Percentiles rank a stretch among this genome's conserved stretches.
phyloP scores from a whole-genome alignment of 139 green algal genomes.

The Micractinium sp. region DNA sequence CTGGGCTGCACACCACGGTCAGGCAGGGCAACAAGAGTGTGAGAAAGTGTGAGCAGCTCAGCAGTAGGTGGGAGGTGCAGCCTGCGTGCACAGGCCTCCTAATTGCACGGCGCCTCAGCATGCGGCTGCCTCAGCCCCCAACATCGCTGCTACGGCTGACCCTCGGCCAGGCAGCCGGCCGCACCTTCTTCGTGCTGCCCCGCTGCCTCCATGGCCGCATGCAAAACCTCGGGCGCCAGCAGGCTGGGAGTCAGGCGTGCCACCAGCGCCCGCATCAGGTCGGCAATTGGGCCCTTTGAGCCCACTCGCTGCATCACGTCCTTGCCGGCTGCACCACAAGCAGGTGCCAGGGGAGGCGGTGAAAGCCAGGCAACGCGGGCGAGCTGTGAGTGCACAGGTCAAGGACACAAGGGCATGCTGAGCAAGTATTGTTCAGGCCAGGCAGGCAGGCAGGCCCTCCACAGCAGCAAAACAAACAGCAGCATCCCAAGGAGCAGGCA shows the following conservation, averaged over 20 bases:
- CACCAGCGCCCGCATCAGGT: constrained; percentile 57
- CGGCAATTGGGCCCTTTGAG: constrained; percentile 54
- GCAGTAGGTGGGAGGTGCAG: too few relatives aligned
- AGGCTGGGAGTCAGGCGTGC: constrained; percentile 59
- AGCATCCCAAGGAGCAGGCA: background rate
- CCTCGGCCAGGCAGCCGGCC: background rate
- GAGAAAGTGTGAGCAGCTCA: background rate
- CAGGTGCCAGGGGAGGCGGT: background rate
- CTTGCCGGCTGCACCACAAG: constrained; percentile 39
- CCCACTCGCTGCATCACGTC: constrained; percentile 76
- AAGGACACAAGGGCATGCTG: background rate
- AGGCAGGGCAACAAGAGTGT: background rate
- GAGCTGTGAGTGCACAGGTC: background rate
- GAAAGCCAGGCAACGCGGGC: background rate
- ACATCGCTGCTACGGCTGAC: too few relatives aligned
- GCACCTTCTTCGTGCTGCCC: constrained; percentile 9
- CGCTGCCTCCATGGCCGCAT: constrained; percentile 53
- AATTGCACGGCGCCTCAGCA: too few relatives aligned
- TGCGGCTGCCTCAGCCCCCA: background rate
- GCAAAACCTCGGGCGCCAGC: constrained; percentile 58
- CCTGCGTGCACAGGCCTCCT: background rate
- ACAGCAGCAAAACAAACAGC: background rate
- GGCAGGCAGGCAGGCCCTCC: background rate
- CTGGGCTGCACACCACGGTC: constrained; percentile 7
- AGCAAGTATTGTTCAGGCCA: too few relatives aligned